A percentile compares a stretch with the other conserved stretches of the same genome.
These are phyloP conservation scores for Pseudisothecium myosuroides DNA, from an alignment of 225 moss, liverwort and hornwort genomes.

Conservation along the genomic window DNA sequence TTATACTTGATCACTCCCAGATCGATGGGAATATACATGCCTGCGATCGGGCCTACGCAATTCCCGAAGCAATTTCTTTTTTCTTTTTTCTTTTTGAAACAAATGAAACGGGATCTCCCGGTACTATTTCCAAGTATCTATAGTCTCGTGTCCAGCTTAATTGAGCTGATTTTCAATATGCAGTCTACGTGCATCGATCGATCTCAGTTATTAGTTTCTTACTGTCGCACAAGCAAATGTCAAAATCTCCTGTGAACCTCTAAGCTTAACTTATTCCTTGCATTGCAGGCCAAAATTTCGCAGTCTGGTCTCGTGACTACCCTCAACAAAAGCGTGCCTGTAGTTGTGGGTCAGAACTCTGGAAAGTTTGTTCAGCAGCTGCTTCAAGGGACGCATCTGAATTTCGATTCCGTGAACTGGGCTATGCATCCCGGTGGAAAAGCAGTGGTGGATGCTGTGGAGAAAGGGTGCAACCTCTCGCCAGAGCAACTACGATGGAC, in stretches of 20 bases:
- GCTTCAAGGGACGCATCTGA: constrained; percentile 6
- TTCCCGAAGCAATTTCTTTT: neutral
- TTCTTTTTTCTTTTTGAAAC: neutral
- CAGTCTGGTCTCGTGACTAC: constrained; percentile 23
- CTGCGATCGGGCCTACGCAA: neutral
- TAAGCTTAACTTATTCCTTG: neutral
- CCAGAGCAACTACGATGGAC: constrained; percentile 24
- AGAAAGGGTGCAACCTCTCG: constrained; percentile 25
- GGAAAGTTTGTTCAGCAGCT: constrained; percentile 15
- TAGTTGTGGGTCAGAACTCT: constrained; percentile 10
- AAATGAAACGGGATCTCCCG: neutral
- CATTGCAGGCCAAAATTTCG: constrained; percentile 19
- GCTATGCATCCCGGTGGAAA: constrained; percentile 45
- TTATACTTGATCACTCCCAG: neutral
- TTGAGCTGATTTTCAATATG: too few relatives aligned
- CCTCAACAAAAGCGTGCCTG: constrained; percentile 30
- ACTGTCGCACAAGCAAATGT: neutral
- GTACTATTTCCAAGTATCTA: neutral
- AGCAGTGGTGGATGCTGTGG: constrained; percentile 43
- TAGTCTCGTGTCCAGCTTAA: neutral
- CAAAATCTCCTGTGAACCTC: neutral
- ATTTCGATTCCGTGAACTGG: constrained; percentile 21
- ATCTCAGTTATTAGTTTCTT: neutral
- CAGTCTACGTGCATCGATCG: neutral
- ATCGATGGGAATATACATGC: neutral